Percentiles rank a stretch among this genome's conserved stretches.
These are phyloP conservation scores for Phaeotremella fagi DNA, from an alignment of 768 basidiomycete species.

Conservation along the genomic window DNA sequence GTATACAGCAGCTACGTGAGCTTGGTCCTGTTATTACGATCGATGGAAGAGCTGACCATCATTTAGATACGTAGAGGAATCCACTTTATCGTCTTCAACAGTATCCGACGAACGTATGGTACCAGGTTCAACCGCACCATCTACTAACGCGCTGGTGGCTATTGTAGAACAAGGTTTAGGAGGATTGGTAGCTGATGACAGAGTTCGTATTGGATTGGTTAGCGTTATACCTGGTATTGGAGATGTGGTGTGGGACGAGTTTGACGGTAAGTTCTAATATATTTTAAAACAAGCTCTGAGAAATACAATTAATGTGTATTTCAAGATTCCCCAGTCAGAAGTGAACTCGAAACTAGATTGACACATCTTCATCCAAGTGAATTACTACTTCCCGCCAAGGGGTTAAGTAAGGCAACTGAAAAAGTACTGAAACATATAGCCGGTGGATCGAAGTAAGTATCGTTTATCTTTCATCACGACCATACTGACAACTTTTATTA, in stretches of 20 bases:
- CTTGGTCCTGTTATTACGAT: slow-evolving; percentile 6
- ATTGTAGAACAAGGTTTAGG: slow-evolving; percentile 59
- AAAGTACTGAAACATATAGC: slow-evolving; percentile 70
- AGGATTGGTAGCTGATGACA: slow-evolving; percentile 52
- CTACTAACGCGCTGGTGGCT: slow-evolving; percentile 69
- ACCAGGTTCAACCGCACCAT: slow-evolving; percentile 50
- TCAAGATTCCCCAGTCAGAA: slow-evolving; percentile 73
- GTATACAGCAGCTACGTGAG: slow-evolving; percentile 84
- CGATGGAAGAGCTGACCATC: slow-evolving; percentile 2
- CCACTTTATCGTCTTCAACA: slow-evolving; percentile 42
- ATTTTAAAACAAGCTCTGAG: background rate
- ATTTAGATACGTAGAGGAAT: slow-evolving; percentile 70
- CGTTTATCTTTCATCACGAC: background rate
- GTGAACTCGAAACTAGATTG: slow-evolving; percentile 84
- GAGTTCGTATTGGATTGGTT: slow-evolving; percentile 63
- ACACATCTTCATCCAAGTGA: slow-evolving; percentile 80
- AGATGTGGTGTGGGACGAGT: slow-evolving; percentile 89
- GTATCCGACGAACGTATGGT: slow-evolving; percentile 43
- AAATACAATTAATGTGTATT: background rate
- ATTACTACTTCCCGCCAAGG: slow-evolving; percentile 61
- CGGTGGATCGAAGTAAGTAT: slow-evolving; percentile 53
- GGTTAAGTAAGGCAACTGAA: slow-evolving; percentile 64
- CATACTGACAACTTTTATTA: slow-evolving; percentile 1
- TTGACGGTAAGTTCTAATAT: slow-evolving; percentile 57
- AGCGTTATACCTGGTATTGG: slow-evolving; percentile 81